A percentile compares a stretch with the other conserved stretches of the same genome.
These are phyloP conservation scores for Dunaliella primolecta DNA, from an alignment of 139 green algal species.

Conservation along the genomic window DNA sequence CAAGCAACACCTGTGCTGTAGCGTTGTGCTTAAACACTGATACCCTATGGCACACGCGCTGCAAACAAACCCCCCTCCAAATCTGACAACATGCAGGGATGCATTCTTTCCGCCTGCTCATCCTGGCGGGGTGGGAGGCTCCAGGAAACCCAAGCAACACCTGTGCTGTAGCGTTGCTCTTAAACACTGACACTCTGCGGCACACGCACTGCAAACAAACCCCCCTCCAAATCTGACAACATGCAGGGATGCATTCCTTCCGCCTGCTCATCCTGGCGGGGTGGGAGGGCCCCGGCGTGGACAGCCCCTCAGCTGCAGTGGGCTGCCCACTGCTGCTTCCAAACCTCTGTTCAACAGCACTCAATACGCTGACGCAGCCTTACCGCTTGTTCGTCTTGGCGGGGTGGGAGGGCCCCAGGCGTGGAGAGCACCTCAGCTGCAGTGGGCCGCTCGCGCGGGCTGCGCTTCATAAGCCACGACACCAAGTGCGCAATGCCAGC, in stretches of 20 bases:
- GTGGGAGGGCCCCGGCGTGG: background rate
- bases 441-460: constrained; percentile 72
- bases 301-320: constrained; percentile 68
- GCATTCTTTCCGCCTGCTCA: too few species aligned
- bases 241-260: too few species aligned
- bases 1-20: too few species aligned
- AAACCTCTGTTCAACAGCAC: too few species aligned
- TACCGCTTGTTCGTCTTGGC: background rate
- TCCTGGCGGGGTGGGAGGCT: too few species aligned
- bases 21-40: too few species aligned
- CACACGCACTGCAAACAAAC: background rate
- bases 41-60: background rate
- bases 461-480: constrained; percentile 66
- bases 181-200: background rate
- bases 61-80: background rate
- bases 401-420: background rate
- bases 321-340: constrained; percentile 74
- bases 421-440: constrained; percentile 71
- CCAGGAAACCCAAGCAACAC: too few species aligned
- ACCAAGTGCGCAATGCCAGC: constrained; percentile 37
- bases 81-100: background rate
- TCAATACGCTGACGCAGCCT: background rate
- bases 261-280: background rate
- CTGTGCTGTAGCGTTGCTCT: too few species aligned
- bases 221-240: background rate